Base-by-base conservation (phyloP, 441 rosid genomes). In the Manihot esculenta region DNA sequence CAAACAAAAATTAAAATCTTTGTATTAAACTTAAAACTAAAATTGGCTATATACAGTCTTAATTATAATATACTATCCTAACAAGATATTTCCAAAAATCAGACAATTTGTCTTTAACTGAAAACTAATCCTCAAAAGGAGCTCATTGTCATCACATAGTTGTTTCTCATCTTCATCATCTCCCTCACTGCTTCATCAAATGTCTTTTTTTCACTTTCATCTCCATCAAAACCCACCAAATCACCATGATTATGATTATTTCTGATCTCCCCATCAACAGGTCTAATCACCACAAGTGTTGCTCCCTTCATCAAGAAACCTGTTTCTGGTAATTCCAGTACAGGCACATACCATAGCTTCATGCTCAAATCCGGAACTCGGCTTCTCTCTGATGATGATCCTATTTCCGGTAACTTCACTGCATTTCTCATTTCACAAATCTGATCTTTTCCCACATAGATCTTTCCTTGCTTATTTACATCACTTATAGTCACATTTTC, bases 261-360 rank as follows among this genome's bases (percentile, higher is more conserved):
- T 33, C 20, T 57, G 54, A 27, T n/a, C 59, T 42, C 15, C 44
- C 57, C 78, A 20, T 33, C 64, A 13, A 57, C 73, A n/a, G 87
- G 78, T 10, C 24, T 66, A 50, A 84, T 69, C 61, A 75, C 51
- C 11, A 79, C 70, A 0, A 84, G 76, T 8, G 89, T 84, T 30
- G 84, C 87, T 20, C 83, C 86, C 47, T 14, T 76, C 85, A 80
- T 80, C 54, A 75, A 66, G 45, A 51, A 65, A 41, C 84, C 86
- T 1, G 76, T 69, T 10, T 56, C 58, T 13, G 84, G 86, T 62
- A 86, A 60, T 53, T 82, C 79, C 14, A 86, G 45, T 63, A 33
- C 63, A 3, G 86, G 84, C 64, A 58, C 64, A 50, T 69, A 72
- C 76, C 79, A 80, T 59, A 84, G 35, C 75, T 72, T 77, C 73